Conservation (phyloP, 1,284 basidiomycete species). For the Anthracocystis walkeri region DNA sequence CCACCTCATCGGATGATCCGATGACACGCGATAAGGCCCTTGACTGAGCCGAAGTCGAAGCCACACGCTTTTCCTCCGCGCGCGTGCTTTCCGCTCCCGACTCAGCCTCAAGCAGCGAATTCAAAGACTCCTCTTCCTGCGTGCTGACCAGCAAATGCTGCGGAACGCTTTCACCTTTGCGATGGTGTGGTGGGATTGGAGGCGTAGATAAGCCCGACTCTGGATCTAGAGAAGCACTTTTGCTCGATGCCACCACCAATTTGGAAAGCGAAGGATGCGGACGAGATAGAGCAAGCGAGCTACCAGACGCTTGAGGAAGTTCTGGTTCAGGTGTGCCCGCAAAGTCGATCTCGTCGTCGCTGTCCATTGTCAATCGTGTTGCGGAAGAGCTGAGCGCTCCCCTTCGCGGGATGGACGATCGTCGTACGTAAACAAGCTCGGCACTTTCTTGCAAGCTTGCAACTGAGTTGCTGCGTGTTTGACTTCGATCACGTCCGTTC, state of each 20-base stretch:
- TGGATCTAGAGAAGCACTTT: background rate
- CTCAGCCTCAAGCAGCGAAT: conserved; percentile 6
- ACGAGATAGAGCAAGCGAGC: conserved; percentile 12
- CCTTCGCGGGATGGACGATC: conserved; percentile 16
- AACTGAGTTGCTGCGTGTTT: conserved; percentile 12
- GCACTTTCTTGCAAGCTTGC: background rate
- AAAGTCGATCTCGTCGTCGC: conserved; percentile 19
- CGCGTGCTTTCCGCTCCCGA: conserved; percentile 1
- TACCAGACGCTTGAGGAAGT: conserved; percentile 7
- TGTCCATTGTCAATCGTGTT: conserved; percentile 14
- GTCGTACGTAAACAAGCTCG: conserved; percentile 7
- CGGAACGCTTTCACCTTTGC: conserved; percentile 1
- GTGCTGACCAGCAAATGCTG: conserved; percentile 19
- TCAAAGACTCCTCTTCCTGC: conserved; percentile 21
- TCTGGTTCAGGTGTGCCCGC: background rate
- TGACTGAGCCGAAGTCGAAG: background rate
- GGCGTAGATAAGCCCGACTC: conserved; percentile 13
- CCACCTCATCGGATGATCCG: conserved; percentile 8
- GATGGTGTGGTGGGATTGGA: conserved; percentile 11
- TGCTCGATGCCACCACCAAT: conserved; percentile 18
- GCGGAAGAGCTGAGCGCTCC: conserved; percentile 20
- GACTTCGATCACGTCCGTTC: background rate
- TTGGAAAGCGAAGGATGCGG: conserved; percentile 17
- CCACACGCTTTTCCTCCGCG: background rate
- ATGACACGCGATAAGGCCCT: background rate